phyloP scores from a whole-genome alignment of 75 land plant genomes.

The Gnetum montanum region DNA sequence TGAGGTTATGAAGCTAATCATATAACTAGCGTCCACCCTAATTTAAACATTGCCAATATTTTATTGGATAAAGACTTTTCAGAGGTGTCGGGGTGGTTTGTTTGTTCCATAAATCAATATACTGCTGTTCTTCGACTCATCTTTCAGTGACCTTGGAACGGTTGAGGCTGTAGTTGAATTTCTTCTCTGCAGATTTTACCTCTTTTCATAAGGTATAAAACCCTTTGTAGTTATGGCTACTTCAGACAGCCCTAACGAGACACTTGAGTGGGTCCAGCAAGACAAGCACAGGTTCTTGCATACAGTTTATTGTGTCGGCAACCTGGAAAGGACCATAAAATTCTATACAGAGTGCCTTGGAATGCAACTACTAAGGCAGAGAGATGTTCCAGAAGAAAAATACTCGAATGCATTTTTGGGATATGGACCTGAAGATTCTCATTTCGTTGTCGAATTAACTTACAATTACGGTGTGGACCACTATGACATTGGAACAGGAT shows the following conservation, averaged over 20 bases:
- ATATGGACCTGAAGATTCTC: constrained; percentile 85
- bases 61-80: no score
- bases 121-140: no score
- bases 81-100: no score
- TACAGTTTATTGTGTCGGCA: constrained; percentile 96
- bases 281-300: constrained; percentile 89
- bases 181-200: no score
- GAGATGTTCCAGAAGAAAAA: constrained; percentile 94
- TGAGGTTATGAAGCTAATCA: no score
- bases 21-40: no score
- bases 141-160: no score
- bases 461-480: constrained; percentile 94
- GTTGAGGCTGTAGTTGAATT: no score
- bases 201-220: no score
- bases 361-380: constrained; percentile 84
- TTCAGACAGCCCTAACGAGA: constrained; percentile 6
- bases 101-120: no score
- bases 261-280: constrained; percentile 68
- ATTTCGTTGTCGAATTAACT: constrained; percentile 93
- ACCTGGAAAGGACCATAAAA: constrained; percentile 90
- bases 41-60: no score
- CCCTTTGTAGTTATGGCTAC: no score
- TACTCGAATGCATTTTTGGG: constrained; percentile 98
- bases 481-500: constrained; percentile 94
- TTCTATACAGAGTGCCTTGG: constrained; percentile 96